Percentiles rank a stretch among this genome's conserved stretches.
Evolutionary conservation across 305 asterid genomes (phyloP).

Genomic region (Rubia tinctorum): DNA sequence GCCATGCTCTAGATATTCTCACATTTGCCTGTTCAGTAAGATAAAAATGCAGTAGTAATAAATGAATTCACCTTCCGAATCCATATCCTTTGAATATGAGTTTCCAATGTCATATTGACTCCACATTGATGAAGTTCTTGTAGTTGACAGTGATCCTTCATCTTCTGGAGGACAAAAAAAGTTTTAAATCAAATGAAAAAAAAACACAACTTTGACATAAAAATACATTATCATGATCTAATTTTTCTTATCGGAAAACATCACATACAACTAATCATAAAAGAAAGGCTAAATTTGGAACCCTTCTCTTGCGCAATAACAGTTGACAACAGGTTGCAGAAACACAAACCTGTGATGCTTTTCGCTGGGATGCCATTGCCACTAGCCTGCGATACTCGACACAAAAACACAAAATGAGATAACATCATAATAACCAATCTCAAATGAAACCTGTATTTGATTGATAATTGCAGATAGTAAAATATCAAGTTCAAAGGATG

Average conservation of each 20-base stretch:
- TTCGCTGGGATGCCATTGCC: slow-evolving; percentile 27
- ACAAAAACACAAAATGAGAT: slow-evolving; percentile 1
- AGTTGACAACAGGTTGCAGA: slow-evolving; percentile 11
- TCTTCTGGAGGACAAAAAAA: slow-evolving; percentile 42
- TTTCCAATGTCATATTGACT: too few relatives aligned
- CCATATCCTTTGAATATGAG: too few relatives aligned
- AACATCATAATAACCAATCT: too few relatives aligned
- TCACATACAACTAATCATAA: not conserved
- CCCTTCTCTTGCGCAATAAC: not conserved
- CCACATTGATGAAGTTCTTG: too few relatives aligned
- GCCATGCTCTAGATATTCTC: too few relatives aligned
- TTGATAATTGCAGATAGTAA: too few relatives aligned
- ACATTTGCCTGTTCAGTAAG: too few relatives aligned
- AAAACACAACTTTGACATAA: too few relatives aligned
- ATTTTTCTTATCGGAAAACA: not conserved
- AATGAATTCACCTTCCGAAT: too few relatives aligned
- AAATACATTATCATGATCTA: not conserved
- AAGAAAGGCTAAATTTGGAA: not conserved
- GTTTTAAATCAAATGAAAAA: slow-evolving; percentile 5
- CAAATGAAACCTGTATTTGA: too few relatives aligned
- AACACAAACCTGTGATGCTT: slow-evolving; percentile 39
- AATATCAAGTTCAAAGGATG: too few relatives aligned
- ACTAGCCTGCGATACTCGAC: slow-evolving; percentile 42
- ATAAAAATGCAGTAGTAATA: too few relatives aligned
- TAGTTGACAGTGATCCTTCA: slow-evolving; percentile 43